Evolutionary conservation across 2,329 filamentous ascomycete genomes (phyloP).

Genomic region (Thelonectria discophora): DNA sequence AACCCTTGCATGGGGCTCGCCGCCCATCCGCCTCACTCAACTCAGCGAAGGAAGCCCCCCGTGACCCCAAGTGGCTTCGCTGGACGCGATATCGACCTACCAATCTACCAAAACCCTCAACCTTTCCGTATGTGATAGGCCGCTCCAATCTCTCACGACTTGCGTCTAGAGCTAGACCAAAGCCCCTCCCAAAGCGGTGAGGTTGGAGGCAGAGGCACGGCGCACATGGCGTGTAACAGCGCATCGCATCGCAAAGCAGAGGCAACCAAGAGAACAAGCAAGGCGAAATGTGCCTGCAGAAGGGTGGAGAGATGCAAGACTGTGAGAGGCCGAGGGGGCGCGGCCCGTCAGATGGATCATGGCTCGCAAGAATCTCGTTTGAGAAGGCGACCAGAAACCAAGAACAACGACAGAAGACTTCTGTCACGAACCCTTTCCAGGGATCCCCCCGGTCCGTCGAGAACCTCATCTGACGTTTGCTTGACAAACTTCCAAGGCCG

Average conservation of each 20-base stretch:
- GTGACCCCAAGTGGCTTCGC: too few species aligned
- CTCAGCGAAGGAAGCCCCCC: background rate
- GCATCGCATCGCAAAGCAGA: slow-evolving; percentile 8
- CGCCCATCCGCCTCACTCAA: background rate
- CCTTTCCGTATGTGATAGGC: slow-evolving; percentile 14
- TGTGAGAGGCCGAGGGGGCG: slow-evolving; percentile 6
- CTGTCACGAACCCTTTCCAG: slow-evolving; percentile 16
- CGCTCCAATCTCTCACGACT: slow-evolving; percentile 9
- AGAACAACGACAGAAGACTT: background rate
- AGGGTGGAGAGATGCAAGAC: background rate
- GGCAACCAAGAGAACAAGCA: slow-evolving; percentile 10
- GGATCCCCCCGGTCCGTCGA: slow-evolving; percentile 13
- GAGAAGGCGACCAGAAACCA: slow-evolving; percentile 5
- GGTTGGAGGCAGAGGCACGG: slow-evolving; percentile 1
- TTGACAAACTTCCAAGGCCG: slow-evolving; percentile 11
- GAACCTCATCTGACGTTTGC: slow-evolving; percentile 6
- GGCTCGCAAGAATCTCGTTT: background rate
- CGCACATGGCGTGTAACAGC: slow-evolving; percentile 21
- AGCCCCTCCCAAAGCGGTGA: slow-evolving; percentile 21
- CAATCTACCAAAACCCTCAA: background rate
- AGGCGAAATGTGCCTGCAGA: slow-evolving; percentile 19
- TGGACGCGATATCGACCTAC: background rate
- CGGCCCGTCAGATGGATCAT: slow-evolving; percentile 4
- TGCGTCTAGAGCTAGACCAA: background rate
- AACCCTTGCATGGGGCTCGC: slow-evolving; percentile 39